Evolutionary conservation across 176 grass and related monocot species (phyloP), one percentile per base, ranked within the genome.

Genomic region (Pontederia paniculata): DNA sequence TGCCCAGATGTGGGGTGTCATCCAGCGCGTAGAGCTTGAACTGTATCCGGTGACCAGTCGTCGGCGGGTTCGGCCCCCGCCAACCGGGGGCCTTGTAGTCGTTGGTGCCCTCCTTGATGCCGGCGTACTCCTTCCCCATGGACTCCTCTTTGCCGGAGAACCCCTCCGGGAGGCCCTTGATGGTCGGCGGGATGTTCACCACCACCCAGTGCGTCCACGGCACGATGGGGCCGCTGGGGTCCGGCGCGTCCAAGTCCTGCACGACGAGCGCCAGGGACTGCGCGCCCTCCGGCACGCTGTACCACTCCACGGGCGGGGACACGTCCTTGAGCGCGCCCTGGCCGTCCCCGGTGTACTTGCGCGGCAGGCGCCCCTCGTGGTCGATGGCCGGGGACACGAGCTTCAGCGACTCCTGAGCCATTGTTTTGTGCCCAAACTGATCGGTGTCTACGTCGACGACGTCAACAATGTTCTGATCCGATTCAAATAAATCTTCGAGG

Each of bases 191-290:
- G 58, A 91, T 98, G 76, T 91, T 82, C 59, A 70, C 80, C 9
- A 97, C 80, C 37, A 91, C 83, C 86, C 93, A 98, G 72, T 98
- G 93, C 17, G 93, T 88, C 93, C 93, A 98, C 0, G 86, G 93
- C 64, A 90, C 63, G 14, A 62, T 14, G 2, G 82, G 85, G 0
- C 55, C 51, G 17, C 68, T 67, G 2, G 62, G 70, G 7, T 82
- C 61, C 5, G 73, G 73, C 19, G 68, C 77, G 65, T 91, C 83
- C 5, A 83, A 12, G 73, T 98, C 93, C 62, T 98, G 80, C 48
- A 67, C 80, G 9, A 98, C 68, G 5, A 91, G 80, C 8, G 93
- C 83, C 74, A 98, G 60, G 45, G 80, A 81, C 17, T 60, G 56
- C 17, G 80, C 53, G 23, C 70, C 93, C 17, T 88, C 93, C 0